phyloP scores from a whole-genome alignment of 345 rosid genomes.

The Raphanus raphanistrum region DNA sequence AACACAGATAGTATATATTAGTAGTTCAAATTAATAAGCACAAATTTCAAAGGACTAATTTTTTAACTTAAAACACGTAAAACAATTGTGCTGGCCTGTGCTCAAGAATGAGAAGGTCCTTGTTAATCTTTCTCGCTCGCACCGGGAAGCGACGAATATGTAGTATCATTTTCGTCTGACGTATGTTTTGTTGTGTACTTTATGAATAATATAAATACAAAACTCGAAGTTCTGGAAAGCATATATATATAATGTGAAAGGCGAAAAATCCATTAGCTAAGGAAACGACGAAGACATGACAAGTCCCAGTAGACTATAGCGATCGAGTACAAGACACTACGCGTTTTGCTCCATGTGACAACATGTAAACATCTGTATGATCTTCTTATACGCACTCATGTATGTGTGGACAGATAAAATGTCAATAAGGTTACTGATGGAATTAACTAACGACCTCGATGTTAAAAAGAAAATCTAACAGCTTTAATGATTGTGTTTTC shows the following conservation, averaged over 20 bases:
- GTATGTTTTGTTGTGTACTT: slow-evolving; percentile 9
- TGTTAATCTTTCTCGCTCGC: slow-evolving; percentile 14
- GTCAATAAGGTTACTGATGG: slow-evolving; percentile 28
- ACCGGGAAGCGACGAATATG: not conserved
- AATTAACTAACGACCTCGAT: slow-evolving; percentile 43
- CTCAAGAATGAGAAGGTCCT: not conserved
- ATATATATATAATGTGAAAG: slow-evolving; percentile 29
- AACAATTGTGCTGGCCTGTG: not conserved
- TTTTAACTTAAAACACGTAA: not conserved
- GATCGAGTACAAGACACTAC: slow-evolving; percentile 22
- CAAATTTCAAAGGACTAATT: not conserved
- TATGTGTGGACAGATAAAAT: slow-evolving; percentile 7
- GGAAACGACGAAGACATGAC: slow-evolving; percentile 31
- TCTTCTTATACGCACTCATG: slow-evolving; percentile 29
- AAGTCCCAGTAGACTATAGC: slow-evolving; percentile 24
- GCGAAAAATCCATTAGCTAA: slow-evolving; percentile 12
- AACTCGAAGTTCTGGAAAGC: slow-evolving; percentile 17
- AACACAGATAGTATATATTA: not conserved
- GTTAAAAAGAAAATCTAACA: slow-evolving; percentile 29
- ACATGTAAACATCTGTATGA: slow-evolving; percentile 5
- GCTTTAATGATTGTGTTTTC: slow-evolving; percentile 37
- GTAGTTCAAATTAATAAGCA: not conserved
- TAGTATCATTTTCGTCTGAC: slow-evolving; percentile 7
- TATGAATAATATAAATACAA: not conserved
- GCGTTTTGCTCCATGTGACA: slow-evolving; percentile 39